A percentile compares a stretch with the other conserved stretches of the same genome.
Conservation (phyloP, 2,329 filamentous ascomycete genomes). For the Furcasterigmium sp. region DNA sequence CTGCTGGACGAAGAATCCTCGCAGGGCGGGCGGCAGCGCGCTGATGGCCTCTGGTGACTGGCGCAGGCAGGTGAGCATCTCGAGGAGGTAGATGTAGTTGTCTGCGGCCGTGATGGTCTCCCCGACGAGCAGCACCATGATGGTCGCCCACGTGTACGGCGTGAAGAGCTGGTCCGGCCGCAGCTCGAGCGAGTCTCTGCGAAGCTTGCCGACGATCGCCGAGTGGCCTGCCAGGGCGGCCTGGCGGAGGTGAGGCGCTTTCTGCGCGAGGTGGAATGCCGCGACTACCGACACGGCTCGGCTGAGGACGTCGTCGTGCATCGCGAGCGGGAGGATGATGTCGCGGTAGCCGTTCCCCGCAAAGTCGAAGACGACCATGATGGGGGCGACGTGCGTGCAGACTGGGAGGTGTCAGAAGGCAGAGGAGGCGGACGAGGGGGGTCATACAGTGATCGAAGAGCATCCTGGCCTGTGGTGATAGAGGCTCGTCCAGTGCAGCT, state of each 20-base stretch:
- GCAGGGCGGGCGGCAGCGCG: slow-evolving; percentile 10
- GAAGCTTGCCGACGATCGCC: slow-evolving; percentile 28
- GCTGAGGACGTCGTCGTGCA: slow-evolving; percentile 25
- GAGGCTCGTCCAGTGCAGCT: slow-evolving; percentile 17
- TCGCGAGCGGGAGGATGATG: slow-evolving; percentile 31
- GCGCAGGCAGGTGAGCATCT: slow-evolving; percentile 26
- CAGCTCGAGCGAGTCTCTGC: slow-evolving; percentile 21
- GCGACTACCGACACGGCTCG: slow-evolving; percentile 31
- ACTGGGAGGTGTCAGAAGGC: slow-evolving; percentile 16
- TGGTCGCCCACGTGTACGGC: slow-evolving; percentile 27
- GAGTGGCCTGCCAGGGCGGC: slow-evolving; percentile 27
- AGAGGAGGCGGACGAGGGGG: not conserved
- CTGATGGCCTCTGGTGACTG: slow-evolving; percentile 14
- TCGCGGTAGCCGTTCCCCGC: slow-evolving; percentile 30
- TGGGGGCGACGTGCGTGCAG: slow-evolving; percentile 27
- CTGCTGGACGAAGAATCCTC: slow-evolving; percentile 23
- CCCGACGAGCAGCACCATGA: slow-evolving; percentile 31
- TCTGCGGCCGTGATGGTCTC: slow-evolving; percentile 33
- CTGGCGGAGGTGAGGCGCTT: slow-evolving; percentile 20
- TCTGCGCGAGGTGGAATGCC: slow-evolving; percentile 29
- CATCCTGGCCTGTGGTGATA: slow-evolving; percentile 22
- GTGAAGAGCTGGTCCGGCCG: slow-evolving; percentile 25
- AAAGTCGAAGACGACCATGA: slow-evolving; percentile 32
- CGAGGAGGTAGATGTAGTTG: slow-evolving; percentile 28
- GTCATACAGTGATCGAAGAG: slow-evolving; percentile 28